phyloP scores from a whole-genome alignment of 345 rosid species.

The Linum lewisii region DNA sequence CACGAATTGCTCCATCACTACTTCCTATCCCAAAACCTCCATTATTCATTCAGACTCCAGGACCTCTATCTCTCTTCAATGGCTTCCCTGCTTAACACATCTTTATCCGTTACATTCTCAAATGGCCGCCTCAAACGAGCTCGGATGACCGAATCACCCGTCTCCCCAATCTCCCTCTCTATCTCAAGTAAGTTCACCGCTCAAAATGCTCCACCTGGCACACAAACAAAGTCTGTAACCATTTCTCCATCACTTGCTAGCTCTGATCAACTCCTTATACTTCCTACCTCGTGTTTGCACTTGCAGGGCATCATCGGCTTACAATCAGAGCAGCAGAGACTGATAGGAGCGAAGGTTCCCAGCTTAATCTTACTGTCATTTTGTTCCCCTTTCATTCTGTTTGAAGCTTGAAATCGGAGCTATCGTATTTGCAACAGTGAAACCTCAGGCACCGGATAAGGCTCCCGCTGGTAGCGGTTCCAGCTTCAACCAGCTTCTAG shows the following conservation, averaged over 20 bases:
- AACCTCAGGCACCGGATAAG: conserved; percentile 63
- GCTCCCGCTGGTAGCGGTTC: conserved; percentile 67
- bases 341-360: conserved; percentile 63
- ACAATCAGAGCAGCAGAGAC: conserved; percentile 77
- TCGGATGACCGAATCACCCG: conserved; percentile 19
- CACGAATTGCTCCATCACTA: too few relatives aligned
- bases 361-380: not conserved
- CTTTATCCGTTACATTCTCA: conserved; percentile 32
- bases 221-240: too few relatives aligned
- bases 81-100: conserved; percentile 53
- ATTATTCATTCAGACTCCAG: too few relatives aligned
- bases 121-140: conserved; percentile 22
- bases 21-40: too few relatives aligned
- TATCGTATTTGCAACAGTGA: conserved; percentile 23
- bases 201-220: too few relatives aligned
- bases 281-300: not conserved
- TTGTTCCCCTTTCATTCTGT: not conserved
- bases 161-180: conserved; percentile 31
- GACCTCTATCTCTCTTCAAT: conserved; percentile 22
- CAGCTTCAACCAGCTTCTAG: conserved; percentile 86
- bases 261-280: not conserved
- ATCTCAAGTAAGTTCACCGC: conserved; percentile 36
- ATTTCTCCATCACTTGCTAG: not conserved
- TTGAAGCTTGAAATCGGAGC: not conserved
- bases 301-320: conserved; percentile 49